A percentile compares a stretch with the other conserved stretches of the same genome.
phyloP scores from a whole-genome alignment of 345 rosid species.

The Noccaea bulbosa region DNA sequence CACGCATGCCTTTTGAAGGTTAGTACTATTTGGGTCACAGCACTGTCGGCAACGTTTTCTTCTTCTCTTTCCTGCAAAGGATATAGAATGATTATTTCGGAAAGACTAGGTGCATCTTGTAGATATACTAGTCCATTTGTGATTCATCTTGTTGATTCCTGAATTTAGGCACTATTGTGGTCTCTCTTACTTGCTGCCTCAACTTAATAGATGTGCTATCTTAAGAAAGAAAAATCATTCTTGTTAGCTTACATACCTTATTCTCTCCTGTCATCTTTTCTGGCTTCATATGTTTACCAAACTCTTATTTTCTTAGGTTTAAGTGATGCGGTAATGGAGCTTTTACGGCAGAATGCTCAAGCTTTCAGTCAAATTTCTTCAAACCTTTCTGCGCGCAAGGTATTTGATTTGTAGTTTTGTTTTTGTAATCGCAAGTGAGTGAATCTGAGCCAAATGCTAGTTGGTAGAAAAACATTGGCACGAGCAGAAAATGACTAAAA shows the following conservation, averaged over 20 bases:
- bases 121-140: no score
- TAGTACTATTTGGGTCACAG: slow-evolving; percentile 44
- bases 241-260: slow-evolving; percentile 28
- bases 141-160: no score
- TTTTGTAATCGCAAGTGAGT: not conserved
- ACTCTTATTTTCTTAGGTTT: slow-evolving; percentile 52
- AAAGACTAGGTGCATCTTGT: no score
- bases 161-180: no score
- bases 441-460: slow-evolving; percentile 24
- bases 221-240: no score
- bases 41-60: no score
- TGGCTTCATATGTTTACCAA: slow-evolving; percentile 8
- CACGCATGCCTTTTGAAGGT: slow-evolving; percentile 66
- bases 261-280: slow-evolving; percentile 8
- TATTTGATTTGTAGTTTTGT: slow-evolving; percentile 36
- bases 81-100: no score
- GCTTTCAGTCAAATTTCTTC: slow-evolving; percentile 71
- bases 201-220: no score
- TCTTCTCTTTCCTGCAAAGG: no score
- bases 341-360: slow-evolving; percentile 76
- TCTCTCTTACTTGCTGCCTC: no score
- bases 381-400: slow-evolving; percentile 80
- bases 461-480: slow-evolving; percentile 18
- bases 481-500: slow-evolving; percentile 1
- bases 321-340: slow-evolving; percentile 63